phyloP scores from a whole-genome alignment of 1,284 basidiomycete genomes.

The Pseudozyma pruni region DNA sequence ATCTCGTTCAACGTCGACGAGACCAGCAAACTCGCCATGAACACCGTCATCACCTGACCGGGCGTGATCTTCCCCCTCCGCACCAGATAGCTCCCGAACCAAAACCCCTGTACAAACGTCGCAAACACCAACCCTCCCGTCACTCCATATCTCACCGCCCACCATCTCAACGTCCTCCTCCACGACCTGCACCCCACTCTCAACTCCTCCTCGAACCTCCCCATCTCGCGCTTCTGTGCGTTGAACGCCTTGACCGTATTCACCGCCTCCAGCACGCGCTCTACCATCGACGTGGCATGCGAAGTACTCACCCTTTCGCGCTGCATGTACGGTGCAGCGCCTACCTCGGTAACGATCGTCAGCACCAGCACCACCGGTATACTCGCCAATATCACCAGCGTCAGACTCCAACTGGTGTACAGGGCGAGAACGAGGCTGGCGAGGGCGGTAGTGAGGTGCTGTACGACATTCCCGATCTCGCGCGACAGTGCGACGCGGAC shows the following conservation, averaged over 20 bases:
- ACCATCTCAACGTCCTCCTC: conserved; percentile 74
- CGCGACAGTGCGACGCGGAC: conserved; percentile 84
- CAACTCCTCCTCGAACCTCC: conserved; percentile 71
- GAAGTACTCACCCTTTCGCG: conserved; percentile 78
- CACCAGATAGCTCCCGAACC: conserved; percentile 91
- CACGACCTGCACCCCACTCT: conserved; percentile 71
- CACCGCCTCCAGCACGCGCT: conserved; percentile 82
- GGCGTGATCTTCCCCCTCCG: conserved; percentile 76
- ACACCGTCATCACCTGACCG: conserved; percentile 90
- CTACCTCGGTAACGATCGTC: conserved; percentile 77
- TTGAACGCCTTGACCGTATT: conserved; percentile 96
- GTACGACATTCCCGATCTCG: conserved; percentile 80
- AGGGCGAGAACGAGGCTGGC: conserved; percentile 85
- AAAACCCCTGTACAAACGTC: conserved; percentile 97
- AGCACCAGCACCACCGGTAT: conserved; percentile 82
- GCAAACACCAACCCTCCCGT: conserved; percentile 79
- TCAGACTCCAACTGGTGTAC: conserved; percentile 80
- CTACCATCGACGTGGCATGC: conserved; percentile 79
- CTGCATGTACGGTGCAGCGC: conserved; percentile 74
- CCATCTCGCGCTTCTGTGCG: conserved; percentile 76
- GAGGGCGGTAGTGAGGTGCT: conserved; percentile 82
- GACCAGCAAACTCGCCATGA: conserved; percentile 94
- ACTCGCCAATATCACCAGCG: conserved; percentile 88
- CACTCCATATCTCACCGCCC: conserved; percentile 78
- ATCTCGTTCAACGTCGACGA: conserved; percentile 85